A percentile compares a stretch with the other conserved stretches of the same genome.
These are phyloP conservation scores for Cynara cardunculus DNA, from an alignment of 129 eudicot genomes.

Conservation along the genomic window DNA sequence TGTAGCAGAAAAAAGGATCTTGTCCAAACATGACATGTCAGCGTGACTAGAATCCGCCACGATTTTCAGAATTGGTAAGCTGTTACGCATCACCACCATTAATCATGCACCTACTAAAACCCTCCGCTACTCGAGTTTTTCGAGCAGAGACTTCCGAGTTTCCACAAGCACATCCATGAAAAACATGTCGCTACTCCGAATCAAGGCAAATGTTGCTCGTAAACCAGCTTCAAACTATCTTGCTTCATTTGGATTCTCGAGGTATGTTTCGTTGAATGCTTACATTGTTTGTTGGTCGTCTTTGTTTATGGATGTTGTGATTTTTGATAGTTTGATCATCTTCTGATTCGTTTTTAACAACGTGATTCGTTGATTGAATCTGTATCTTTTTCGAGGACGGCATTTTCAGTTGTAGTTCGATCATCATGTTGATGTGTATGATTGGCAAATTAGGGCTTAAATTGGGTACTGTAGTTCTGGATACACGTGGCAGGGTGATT, in stretches of 20 bases:
- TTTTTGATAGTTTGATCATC: background rate
- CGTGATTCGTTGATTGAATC: constrained; percentile 2
- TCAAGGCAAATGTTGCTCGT: background rate
- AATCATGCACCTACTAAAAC: background rate
- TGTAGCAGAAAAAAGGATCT: background rate
- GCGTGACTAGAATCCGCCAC: background rate
- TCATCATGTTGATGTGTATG: constrained; percentile 14
- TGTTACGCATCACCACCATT: background rate
- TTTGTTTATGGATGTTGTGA: background rate
- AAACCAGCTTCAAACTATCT: constrained; percentile 16
- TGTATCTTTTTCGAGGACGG: constrained; percentile 1
- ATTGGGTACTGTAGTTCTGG: constrained; percentile 14
- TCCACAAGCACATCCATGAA: constrained; percentile 32
- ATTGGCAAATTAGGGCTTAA: constrained; percentile 31
- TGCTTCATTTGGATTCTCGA: constrained; percentile 20
- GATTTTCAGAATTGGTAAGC: background rate
- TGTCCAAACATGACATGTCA: background rate
- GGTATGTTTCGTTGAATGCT: constrained; percentile 10
- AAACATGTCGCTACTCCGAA: constrained; percentile 14
- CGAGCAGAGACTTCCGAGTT: constrained; percentile 10
- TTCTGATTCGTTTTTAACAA: background rate
- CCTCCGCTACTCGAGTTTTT: background rate
- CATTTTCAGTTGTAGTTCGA: constrained; percentile 28
- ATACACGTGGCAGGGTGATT: constrained; percentile 17
- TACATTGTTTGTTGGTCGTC: background rate